Percentiles rank a stretch among this genome's conserved stretches.
Evolutionary conservation across 305 asterid genomes (phyloP).

Genomic region (Rubia peregrina): DNA sequence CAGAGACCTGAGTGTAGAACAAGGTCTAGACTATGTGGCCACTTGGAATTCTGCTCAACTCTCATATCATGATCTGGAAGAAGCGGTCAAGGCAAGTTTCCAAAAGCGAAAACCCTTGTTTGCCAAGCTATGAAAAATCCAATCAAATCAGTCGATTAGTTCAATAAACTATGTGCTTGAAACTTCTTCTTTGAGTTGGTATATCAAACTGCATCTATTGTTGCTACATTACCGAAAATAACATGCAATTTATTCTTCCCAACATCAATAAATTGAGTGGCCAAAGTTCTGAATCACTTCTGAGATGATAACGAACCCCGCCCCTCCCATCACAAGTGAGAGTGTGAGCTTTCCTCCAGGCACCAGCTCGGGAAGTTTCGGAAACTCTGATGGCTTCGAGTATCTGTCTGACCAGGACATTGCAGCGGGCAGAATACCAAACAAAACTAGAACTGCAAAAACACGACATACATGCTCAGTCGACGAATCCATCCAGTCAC

Average conservation of each 20-base stretch:
- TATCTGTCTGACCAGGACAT: slow-evolving; percentile 91
- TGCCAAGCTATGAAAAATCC: slow-evolving; percentile 44
- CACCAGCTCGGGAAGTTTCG: slow-evolving; percentile 41
- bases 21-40: slow-evolving; percentile 86
- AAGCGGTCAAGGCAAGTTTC: slow-evolving; percentile 52
- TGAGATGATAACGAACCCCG: slow-evolving; percentile 58
- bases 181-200: background rate
- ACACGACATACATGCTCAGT: background rate
- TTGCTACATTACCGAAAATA: background rate
- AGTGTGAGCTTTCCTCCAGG: slow-evolving; percentile 84
- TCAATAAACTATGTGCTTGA: background rate
- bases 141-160: background rate
- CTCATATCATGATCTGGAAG: slow-evolving; percentile 53
- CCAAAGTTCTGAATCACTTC: slow-evolving; percentile 53
- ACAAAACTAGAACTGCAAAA: slow-evolving; percentile 63
- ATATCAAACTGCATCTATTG: background rate
- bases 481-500: background rate
- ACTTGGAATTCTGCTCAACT: slow-evolving; percentile 76
- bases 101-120: slow-evolving; percentile 63
- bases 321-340: slow-evolving; percentile 62
- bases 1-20: slow-evolving; percentile 62
- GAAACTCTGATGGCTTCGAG: slow-evolving; percentile 28
- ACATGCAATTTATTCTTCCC: background rate
- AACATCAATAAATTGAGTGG: slow-evolving; percentile 17
- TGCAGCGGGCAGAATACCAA: slow-evolving; percentile 82